Percentiles rank a stretch among this genome's conserved stretches.
Conservation (phyloP, 805 yeast species). For the Spathaspora gorwiae region DNA sequence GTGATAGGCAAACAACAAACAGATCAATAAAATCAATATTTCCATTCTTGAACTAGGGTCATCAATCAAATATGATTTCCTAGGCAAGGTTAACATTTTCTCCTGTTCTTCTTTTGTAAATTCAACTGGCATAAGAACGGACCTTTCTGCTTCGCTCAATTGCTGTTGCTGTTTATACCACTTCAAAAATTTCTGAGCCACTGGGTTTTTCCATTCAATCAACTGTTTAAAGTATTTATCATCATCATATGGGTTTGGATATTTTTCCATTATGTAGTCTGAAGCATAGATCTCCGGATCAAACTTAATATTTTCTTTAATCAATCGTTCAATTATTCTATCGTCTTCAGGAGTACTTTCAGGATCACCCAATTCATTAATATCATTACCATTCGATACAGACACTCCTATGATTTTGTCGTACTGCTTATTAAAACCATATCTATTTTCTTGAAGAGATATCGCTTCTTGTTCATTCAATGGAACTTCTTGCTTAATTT, state of each 20-base stretch:
- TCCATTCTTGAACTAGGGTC: slow-evolving; percentile 41
- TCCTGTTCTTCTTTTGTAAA: slow-evolving; percentile 62
- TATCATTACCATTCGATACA: slow-evolving; percentile 78
- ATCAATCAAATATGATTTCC: slow-evolving; percentile 53
- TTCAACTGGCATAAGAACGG: slow-evolving; percentile 37
- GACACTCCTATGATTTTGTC: slow-evolving; percentile 60
- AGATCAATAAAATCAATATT: slow-evolving; percentile 59
- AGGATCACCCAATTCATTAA: slow-evolving; percentile 81
- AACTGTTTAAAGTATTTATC: slow-evolving; percentile 42
- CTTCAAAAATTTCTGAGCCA: slow-evolving; percentile 37
- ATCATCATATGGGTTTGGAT: slow-evolving; percentile 49
- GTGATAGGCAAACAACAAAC: slow-evolving; percentile 65
- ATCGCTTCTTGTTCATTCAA: slow-evolving; percentile 15
- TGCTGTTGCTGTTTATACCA: slow-evolving; percentile 43
- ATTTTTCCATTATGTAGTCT: slow-evolving; percentile 63
- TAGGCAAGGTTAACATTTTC: slow-evolving; percentile 64
- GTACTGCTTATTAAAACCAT: slow-evolving; percentile 80
- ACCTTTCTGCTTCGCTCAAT: slow-evolving; percentile 17
- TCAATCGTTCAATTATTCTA: slow-evolving; percentile 61
- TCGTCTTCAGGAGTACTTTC: slow-evolving; percentile 58
- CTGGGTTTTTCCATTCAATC: slow-evolving; percentile 51
- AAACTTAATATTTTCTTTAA: slow-evolving; percentile 67
- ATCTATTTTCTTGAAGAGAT: slow-evolving; percentile 30
- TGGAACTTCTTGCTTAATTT: slow-evolving; percentile 61
- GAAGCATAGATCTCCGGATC: slow-evolving; percentile 88